A percentile compares a stretch with the other conserved stretches of the same genome.
phyloP scores from a whole-genome alignment of 2,329 filamentous ascomycete species.

The Nothophoma quercina region DNA sequence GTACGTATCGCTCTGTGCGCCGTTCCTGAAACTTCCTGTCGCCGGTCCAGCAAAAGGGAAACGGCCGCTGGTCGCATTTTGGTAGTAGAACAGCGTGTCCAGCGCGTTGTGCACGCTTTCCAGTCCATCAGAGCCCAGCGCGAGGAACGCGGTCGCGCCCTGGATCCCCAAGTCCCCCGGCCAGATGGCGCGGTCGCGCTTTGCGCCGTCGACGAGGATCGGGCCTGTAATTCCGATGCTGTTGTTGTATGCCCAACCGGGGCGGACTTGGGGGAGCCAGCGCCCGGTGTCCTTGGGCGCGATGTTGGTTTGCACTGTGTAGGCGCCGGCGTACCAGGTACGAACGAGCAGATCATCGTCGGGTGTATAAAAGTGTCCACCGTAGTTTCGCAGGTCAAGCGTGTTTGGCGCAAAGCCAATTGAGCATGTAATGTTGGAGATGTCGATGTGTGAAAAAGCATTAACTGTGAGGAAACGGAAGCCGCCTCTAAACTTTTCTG shows the following conservation, averaged over 20 bases:
- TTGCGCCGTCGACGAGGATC: conserved; percentile 51
- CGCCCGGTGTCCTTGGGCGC: conserved; percentile 46
- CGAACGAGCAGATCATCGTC: conserved; percentile 59
- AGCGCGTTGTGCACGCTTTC: conserved; percentile 23
- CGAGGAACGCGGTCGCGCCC: conserved; percentile 14
- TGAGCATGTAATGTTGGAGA: conserved; percentile 35
- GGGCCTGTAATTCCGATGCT: conserved; percentile 42
- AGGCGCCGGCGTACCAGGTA: conserved; percentile 63
- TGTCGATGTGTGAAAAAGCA: conserved; percentile 5
- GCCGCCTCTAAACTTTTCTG: conserved; percentile 24
- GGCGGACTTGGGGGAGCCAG: conserved; percentile 27
- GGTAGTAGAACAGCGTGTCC: conserved; percentile 29
- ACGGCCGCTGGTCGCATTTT: conserved; percentile 27
- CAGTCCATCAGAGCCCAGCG: conserved; percentile 18
- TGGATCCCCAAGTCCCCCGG: conserved; percentile 32
- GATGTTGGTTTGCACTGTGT: conserved; percentile 50
- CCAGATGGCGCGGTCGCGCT: conserved; percentile 51
- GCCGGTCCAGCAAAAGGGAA: conserved; percentile 31
- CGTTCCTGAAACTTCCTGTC: conserved; percentile 10
- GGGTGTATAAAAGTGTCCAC: conserved; percentile 51
- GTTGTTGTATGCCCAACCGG: conserved; percentile 48
- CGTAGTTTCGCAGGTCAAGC: conserved; percentile 60
- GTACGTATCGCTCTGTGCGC: conserved; percentile 31
- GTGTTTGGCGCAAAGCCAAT: conserved; percentile 58
- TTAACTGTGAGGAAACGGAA: conserved; percentile 25